Conservation (phyloP, 495 filamentous ascomycete genomes). For the Glarea lozoyensis region DNA sequence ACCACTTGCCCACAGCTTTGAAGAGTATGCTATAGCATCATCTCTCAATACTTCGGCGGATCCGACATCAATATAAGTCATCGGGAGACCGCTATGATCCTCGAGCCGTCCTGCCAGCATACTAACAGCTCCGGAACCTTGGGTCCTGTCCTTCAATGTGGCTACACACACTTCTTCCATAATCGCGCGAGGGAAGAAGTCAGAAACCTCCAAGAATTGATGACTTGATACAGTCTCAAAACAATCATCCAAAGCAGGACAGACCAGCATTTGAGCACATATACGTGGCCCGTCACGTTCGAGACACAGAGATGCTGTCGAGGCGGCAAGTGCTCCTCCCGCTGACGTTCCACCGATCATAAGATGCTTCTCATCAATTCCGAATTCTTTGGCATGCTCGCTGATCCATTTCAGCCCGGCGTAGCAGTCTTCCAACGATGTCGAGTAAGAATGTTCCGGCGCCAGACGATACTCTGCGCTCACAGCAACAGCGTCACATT, state of each 20-base stretch:
- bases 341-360: slow-evolving; percentile 29
- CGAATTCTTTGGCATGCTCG: slow-evolving; percentile 16
- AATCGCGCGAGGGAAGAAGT: too few relatives aligned
- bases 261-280: slow-evolving; percentile 25
- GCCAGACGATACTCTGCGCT: slow-evolving; percentile 32
- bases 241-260: slow-evolving; percentile 37
- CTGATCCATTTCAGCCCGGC: slow-evolving; percentile 26
- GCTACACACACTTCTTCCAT: slow-evolving; percentile 24
- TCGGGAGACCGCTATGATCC: slow-evolving; percentile 24
- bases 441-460: slow-evolving; percentile 28
- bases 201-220: slow-evolving; percentile 18
- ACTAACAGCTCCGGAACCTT: slow-evolving; percentile 17
- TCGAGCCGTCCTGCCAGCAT: slow-evolving; percentile 26
- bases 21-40: slow-evolving; percentile 27
- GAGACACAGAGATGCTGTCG: slow-evolving; percentile 23
- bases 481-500: slow-evolving; percentile 21
- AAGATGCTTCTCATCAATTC: slow-evolving; percentile 29
- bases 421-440: slow-evolving; percentile 28
- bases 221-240: slow-evolving; percentile 6
- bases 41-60: slow-evolving; percentile 28
- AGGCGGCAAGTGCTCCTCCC: slow-evolving; percentile 31
- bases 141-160: slow-evolving; percentile 6
- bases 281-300: slow-evolving; percentile 23
- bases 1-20: slow-evolving; percentile 26
- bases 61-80: slow-evolving; percentile 27